Evolutionary conservation across 345 rosid genomes (phyloP).

Genomic region (Anastatica hierochuntica): DNA sequence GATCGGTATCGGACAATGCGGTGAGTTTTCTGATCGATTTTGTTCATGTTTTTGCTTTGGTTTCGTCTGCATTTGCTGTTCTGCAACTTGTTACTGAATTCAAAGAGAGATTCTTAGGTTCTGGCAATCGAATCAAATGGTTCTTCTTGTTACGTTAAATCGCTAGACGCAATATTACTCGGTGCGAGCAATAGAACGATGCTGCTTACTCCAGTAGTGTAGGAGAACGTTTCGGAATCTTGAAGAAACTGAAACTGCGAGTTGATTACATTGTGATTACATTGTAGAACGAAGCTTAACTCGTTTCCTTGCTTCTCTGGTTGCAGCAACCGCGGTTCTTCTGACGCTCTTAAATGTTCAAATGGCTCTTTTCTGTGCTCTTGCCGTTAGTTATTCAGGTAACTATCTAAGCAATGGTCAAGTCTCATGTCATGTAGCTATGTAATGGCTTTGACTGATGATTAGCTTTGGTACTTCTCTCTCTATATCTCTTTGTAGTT

Average conservation of each 20-base stretch:
- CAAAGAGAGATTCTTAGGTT: neutral
- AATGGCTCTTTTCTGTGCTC: slow-evolving; percentile 68
- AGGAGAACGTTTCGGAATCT: no score
- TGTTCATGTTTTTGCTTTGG: neutral
- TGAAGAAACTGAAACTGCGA: neutral
- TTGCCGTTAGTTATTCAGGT: slow-evolving; percentile 73
- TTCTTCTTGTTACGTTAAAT: neutral
- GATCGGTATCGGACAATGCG: slow-evolving; percentile 60
- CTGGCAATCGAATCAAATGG: no score
- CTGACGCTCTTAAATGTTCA: slow-evolving; percentile 68
- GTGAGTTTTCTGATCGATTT: slow-evolving; percentile 33
- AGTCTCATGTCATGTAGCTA: neutral
- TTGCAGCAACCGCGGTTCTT: slow-evolving; percentile 66
- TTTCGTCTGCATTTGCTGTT: neutral
- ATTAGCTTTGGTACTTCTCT: neutral
- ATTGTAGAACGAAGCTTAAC: neutral
- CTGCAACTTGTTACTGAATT: neutral
- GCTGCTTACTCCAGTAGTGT: no score
- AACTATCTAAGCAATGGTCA: neutral
- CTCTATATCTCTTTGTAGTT: slow-evolving; percentile 30
- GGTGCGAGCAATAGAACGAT: neutral
- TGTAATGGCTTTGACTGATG: neutral
- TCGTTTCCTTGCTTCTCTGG: slow-evolving; percentile 1
- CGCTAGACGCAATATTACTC: neutral
- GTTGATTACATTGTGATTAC: no score